Percentiles rank a stretch among this genome's conserved stretches.
phyloP scores from a whole-genome alignment of 495 filamentous ascomycete genomes.

The Aspergillus carlsbadensis region DNA sequence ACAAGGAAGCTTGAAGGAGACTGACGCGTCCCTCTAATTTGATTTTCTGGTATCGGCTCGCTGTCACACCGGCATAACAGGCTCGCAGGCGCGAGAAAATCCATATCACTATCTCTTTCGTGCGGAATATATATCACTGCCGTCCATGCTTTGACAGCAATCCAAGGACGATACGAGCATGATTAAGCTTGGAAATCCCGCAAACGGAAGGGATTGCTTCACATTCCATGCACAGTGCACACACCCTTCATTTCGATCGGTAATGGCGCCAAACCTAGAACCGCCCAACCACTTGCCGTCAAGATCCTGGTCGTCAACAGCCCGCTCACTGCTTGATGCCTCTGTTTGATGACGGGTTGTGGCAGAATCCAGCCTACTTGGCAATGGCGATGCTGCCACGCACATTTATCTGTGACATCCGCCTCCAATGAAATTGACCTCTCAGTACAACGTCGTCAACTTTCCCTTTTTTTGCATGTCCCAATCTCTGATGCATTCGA shows the following conservation, averaged over 20 bases:
- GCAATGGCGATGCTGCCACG: constrained; percentile 22
- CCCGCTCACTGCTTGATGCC: not conserved
- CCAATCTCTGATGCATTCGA: not conserved
- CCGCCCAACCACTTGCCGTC: not conserved
- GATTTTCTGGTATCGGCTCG: no score
- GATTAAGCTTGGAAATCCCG: not conserved
- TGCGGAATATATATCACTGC: not conserved
- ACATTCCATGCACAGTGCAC: constrained; percentile 6
- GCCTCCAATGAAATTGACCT: not conserved
- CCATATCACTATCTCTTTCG: not conserved
- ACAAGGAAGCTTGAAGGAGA: no score
- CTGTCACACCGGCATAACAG: no score
- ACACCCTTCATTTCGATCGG: constrained; percentile 6
- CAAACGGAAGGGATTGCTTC: not conserved
- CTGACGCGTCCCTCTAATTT: no score
- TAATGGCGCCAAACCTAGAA: not conserved
- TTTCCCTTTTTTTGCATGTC: not conserved
- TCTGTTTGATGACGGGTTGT: constrained; percentile 15
- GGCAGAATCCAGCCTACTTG: constrained; percentile 15
- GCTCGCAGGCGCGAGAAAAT: not conserved
- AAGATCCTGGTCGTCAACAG: not conserved
- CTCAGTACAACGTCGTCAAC: not conserved
- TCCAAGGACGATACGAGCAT: no score
- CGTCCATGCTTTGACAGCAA: not conserved
- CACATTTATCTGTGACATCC: constrained; percentile 16